These are phyloP conservation scores for Sclerotinia minor DNA, from an alignment of 2,329 filamentous ascomycete species.

Conservation along the genomic window DNA sequence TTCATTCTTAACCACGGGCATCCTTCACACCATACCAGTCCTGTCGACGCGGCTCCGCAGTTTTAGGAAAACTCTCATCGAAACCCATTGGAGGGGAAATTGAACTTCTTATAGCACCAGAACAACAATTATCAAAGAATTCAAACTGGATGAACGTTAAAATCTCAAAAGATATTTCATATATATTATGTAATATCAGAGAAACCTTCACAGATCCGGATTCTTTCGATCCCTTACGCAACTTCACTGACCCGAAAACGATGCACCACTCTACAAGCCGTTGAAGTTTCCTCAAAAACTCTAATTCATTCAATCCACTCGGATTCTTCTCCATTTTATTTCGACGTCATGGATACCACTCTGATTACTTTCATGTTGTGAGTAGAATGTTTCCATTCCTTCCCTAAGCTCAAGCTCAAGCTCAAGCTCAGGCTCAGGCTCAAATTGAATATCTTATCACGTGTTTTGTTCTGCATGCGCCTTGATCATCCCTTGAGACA, in stretches of 20 bases:
- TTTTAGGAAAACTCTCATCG: neutral
- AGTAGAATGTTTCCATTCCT: slow-evolving; percentile 1
- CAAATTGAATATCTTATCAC: neutral
- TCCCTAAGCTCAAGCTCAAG: slow-evolving; percentile 10
- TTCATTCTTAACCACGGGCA: neutral
- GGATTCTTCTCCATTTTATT: slow-evolving; percentile 27
- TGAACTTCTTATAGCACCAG: neutral
- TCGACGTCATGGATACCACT: slow-evolving; percentile 50
- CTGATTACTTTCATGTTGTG: slow-evolving; percentile 70
- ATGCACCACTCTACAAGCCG: slow-evolving; percentile 1
- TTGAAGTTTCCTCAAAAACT: slow-evolving; percentile 14
- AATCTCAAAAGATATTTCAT: neutral
- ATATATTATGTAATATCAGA: slow-evolving; percentile 10
- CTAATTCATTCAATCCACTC: neutral
- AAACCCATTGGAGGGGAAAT: neutral
- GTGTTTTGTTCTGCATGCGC: neutral
- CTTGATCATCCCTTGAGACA: slow-evolving; percentile 19
- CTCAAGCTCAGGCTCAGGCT: slow-evolving; percentile 13
- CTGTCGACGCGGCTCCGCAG: neutral
- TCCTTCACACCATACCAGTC: neutral
- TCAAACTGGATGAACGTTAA: neutral
- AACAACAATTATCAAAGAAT: neutral
- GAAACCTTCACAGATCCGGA: neutral
- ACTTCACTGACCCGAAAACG: neutral
- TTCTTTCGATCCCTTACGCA: neutral